These are phyloP conservation scores for Agaricus sinodeliciosus DNA, from an alignment of 768 basidiomycete genomes.

Conservation along the genomic window DNA sequence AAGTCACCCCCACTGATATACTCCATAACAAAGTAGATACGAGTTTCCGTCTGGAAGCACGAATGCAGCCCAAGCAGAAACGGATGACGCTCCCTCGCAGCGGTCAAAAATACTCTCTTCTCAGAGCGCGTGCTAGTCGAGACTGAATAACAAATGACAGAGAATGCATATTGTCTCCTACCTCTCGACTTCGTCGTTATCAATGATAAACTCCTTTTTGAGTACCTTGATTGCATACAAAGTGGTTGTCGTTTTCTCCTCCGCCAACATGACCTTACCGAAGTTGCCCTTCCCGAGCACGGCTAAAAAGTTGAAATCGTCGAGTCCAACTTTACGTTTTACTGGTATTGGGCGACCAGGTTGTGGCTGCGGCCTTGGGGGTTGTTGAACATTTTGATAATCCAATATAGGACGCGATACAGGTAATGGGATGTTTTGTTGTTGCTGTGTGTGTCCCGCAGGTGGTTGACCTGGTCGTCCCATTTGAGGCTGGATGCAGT, in stretches of 20 bases:
- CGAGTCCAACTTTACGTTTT: constrained; percentile 88
- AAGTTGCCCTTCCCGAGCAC: constrained; percentile 99
- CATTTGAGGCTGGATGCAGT: not conserved
- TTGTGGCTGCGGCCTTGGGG: constrained; percentile 24
- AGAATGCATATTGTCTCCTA: constrained; percentile 25
- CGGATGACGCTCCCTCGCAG: constrained; percentile 95
- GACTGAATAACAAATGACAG: not conserved
- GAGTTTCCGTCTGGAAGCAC: constrained; percentile 99
- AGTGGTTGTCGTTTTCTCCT: constrained; percentile 88
- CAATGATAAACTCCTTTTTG: constrained; percentile 99
- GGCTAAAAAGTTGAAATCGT: constrained; percentile 98
- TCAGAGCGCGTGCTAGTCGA: constrained; percentile 86
- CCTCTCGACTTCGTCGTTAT: constrained; percentile 99
- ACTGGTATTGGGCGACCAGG: constrained; percentile 37
- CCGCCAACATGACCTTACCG: constrained; percentile 99
- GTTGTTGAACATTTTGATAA: constrained; percentile 14
- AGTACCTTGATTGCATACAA: constrained; percentile 99
- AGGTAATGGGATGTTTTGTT: constrained; percentile 10
- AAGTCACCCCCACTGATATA: constrained; percentile 98
- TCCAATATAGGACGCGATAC: constrained; percentile 7
- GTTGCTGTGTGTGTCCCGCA: constrained; percentile 22
- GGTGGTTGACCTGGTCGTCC: constrained; percentile 5
- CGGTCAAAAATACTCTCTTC: constrained; percentile 95
- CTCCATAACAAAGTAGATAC: constrained; percentile 99
- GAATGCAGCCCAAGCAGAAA: constrained; percentile 96